Evolutionary conservation across 2,329 filamentous ascomycete species (phyloP), one percentile per base, ranked within the genome.

Genomic region (Colletotrichum gloeosporioides): DNA sequence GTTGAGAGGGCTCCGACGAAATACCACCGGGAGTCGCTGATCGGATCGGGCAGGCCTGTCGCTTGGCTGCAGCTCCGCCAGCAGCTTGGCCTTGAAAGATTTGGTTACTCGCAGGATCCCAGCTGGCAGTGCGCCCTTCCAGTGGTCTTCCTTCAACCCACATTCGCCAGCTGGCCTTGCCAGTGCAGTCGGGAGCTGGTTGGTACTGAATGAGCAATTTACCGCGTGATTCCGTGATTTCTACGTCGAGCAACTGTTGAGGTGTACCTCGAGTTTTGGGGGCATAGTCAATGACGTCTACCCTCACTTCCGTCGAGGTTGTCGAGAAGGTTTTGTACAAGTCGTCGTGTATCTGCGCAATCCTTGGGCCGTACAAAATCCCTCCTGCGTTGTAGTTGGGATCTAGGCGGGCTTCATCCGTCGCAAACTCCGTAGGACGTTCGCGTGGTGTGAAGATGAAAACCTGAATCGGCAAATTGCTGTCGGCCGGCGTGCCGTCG

Each of bases 131-230:
- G n/a, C 64, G 6, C 16, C 71, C 84, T 83, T 76, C 78, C 69
- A 82, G 84, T 82, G 3, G 79, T 80, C 53, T 78, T 82, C 77
- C 78, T 31, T 73, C 71, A 4, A 73, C 3, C 64, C 71, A 44
- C 9, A 73, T 2, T 0, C 71, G 49, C 64, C 71, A 73, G 6
- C n/a, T n/a, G 8, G 64, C 64, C 53, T 69, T 61, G 0, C 65
- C 71, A 13, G 36, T 4, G 3, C 65, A 69, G n/a, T 16, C 10
- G 13, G 44, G 6, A 13, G 71, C 71, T 57, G 25, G 25, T 12
- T 36, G 62, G 6, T 73, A 73, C 53, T 73, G 70, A 4, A 73
- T 22, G 3, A 73, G 70, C 10, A 68, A 6, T 4, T 68, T 73
- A 3, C 70, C 70, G 22, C 70, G 25, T 15, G 36, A 27, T 12